These are phyloP conservation scores for Solanum phureja DNA, from an alignment of 257 asterid species.

Conservation along the genomic window DNA sequence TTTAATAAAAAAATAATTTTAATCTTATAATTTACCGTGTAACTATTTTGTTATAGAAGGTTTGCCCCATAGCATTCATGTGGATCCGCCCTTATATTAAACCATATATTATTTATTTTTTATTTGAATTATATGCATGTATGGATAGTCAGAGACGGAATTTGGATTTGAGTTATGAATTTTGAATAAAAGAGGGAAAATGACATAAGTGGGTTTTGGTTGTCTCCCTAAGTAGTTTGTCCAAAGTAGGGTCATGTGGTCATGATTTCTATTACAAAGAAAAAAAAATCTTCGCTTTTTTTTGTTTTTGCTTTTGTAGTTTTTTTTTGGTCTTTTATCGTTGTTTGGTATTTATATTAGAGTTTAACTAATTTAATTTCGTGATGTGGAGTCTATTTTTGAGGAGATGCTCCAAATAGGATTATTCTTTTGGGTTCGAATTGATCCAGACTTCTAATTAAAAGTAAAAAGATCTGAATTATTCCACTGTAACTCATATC, in stretches of 20 bases:
- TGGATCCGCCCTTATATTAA: neutral
- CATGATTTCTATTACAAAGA: neutral
- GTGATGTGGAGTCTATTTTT: too few relatives aligned
- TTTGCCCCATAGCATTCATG: fast-evolving
- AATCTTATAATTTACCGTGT: neutral
- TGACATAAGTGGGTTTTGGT: neutral
- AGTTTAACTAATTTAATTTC: too few relatives aligned
- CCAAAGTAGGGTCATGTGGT: neutral
- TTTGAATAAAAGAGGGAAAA: neutral
- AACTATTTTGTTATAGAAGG: fast-evolving
- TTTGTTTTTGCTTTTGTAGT: too few relatives aligned
- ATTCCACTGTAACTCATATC: too few relatives aligned
- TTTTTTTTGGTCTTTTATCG: too few relatives aligned
- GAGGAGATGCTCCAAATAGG: neutral
- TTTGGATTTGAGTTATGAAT: neutral
- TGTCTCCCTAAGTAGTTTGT: neutral
- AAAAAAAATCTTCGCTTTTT: neutral
- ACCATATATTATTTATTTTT: too few relatives aligned
- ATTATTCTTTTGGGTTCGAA: too few relatives aligned
- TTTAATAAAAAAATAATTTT: too few relatives aligned
- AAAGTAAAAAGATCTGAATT: too few relatives aligned
- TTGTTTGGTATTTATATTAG: neutral
- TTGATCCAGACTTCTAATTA: neutral
- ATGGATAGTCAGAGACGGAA: too few relatives aligned
- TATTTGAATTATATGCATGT: too few relatives aligned